Base-by-base conservation (phyloP, 1,284 basidiomycete species). In the Chalciporus sp. region DNA sequence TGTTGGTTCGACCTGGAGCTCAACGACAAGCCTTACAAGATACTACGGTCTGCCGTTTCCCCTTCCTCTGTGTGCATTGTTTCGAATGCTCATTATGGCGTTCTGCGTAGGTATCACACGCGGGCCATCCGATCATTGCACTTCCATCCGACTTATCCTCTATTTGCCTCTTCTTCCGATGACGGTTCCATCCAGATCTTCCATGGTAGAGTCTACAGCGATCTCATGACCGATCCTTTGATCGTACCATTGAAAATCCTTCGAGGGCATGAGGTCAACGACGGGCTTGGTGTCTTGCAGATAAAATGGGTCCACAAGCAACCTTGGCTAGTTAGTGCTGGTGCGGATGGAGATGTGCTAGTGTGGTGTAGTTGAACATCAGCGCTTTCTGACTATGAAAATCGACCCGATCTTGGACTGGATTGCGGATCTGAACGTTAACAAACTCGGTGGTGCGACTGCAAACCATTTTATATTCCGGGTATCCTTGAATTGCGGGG, bases 1-100 rank as follows among this genome's bases (percentile, higher is more conserved):
- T 95, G 93, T 66, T 99, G 97, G 97, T 99, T 99, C 73, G 97
- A 99, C 76, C 78, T 99, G 56, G 97, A 99, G 68, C 84, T 99
- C 51, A 92, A 89, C 64, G 88, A 91, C 62, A 95, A 96, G 70
- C 97, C 97, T 1, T 99, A 95, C 83, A 97, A 97, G 75, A 88
- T 97, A 53, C 77, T 99, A 62, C 86, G 95, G 87, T 93, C 64
- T 51, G 71, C 60, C 56, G 43, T 31, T 41, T 17, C 7, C 45
- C 23, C 23, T 23, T 23, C 23, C 35, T 50, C 10, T 37, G 14
- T 29, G 17, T 50, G 9, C 40, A 39, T 37, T 51, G 12, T 55
- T 47, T 43, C 41, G 49, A 28, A 44, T 7, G 10, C 55, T 62
- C 11, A 73, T 57, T 48, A 45, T 39, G 47, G 17, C 27, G 35